Evolutionary conservation across 2,329 filamentous ascomycete genomes (phyloP).

Genomic region (Hymenoscyphus salicellus): DNA sequence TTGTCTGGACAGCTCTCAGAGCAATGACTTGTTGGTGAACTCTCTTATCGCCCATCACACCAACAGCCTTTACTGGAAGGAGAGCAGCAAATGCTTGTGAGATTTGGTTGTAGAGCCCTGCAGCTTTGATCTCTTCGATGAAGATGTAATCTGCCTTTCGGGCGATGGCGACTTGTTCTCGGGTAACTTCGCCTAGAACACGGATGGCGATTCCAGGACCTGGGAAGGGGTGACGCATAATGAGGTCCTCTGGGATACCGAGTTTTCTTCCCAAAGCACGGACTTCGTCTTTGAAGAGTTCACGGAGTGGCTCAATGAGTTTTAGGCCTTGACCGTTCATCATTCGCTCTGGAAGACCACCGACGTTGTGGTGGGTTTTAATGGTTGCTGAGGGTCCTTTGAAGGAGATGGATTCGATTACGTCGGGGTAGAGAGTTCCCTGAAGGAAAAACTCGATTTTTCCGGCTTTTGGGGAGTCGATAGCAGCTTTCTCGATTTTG

Average conservation of each 20-base stretch:
- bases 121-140: slow-evolving; percentile 69
- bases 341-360: slow-evolving; percentile 60
- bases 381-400: slow-evolving; percentile 69
- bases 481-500: slow-evolving; percentile 68
- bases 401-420: slow-evolving; percentile 64
- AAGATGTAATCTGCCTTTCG: slow-evolving; percentile 76
- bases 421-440: slow-evolving; percentile 67
- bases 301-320: slow-evolving; percentile 74
- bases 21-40: slow-evolving; percentile 62
- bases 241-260: slow-evolving; percentile 69
- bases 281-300: slow-evolving; percentile 84
- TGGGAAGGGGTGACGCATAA: slow-evolving; percentile 76
- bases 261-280: slow-evolving; percentile 66
- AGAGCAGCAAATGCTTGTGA: slow-evolving; percentile 69
- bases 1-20: slow-evolving; percentile 59
- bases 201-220: slow-evolving; percentile 68
- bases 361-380: slow-evolving; percentile 71
- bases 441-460: slow-evolving; percentile 85
- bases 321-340: slow-evolving; percentile 53
- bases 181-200: slow-evolving; percentile 78
- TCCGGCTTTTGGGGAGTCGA: slow-evolving; percentile 64
- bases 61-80: slow-evolving; percentile 62
- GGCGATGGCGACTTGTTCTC: slow-evolving; percentile 73
- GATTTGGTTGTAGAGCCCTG: slow-evolving; percentile 70
- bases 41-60: slow-evolving; percentile 66